These are phyloP conservation scores for Triticum dicoccoides DNA, from an alignment of 176 grass and related monocot genomes.

Conservation along the genomic window DNA sequence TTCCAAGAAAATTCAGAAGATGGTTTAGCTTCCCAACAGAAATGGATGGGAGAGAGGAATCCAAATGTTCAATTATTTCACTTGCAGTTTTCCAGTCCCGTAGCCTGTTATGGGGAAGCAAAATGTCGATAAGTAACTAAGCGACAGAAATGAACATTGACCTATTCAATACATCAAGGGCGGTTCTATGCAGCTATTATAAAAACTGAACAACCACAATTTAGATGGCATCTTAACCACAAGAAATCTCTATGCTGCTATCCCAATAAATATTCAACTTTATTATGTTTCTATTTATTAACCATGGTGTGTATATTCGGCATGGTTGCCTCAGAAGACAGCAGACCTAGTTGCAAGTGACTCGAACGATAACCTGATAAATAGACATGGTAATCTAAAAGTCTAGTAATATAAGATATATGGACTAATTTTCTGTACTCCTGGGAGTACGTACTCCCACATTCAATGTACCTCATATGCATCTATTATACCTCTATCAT, in stretches of 20 bases:
- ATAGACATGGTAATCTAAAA: conserved; percentile 15
- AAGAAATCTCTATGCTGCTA: neutral
- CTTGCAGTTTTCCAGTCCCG: conserved; percentile 82
- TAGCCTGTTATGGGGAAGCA: conserved; percentile 49
- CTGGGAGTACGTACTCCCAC: no score
- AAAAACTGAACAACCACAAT: neutral
- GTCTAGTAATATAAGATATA: neutral
- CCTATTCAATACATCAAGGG: conserved; percentile 4
- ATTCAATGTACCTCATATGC: no score
- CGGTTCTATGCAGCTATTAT: neutral
- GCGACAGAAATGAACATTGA: conserved; percentile 14
- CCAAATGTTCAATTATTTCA: conserved; percentile 72
- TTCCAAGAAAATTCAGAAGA: conserved; percentile 87
- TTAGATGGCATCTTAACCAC: neutral
- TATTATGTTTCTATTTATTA: neutral
- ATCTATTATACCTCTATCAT: no score
- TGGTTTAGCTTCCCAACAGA: conserved; percentile 82
- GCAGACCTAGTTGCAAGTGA: neutral
- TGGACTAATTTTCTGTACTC: no score
- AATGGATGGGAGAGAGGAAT: conserved; percentile 64
- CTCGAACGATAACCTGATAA: conserved; percentile 5
- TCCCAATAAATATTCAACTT: neutral
- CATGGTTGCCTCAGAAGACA: conserved; percentile 5
- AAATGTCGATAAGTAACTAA: conserved; percentile 4
- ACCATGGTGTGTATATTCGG: conserved; percentile 1